Percentiles rank a stretch among this genome's conserved stretches.
phyloP scores from a whole-genome alignment of 768 basidiomycete species.

The Tylopilus intermedius region DNA sequence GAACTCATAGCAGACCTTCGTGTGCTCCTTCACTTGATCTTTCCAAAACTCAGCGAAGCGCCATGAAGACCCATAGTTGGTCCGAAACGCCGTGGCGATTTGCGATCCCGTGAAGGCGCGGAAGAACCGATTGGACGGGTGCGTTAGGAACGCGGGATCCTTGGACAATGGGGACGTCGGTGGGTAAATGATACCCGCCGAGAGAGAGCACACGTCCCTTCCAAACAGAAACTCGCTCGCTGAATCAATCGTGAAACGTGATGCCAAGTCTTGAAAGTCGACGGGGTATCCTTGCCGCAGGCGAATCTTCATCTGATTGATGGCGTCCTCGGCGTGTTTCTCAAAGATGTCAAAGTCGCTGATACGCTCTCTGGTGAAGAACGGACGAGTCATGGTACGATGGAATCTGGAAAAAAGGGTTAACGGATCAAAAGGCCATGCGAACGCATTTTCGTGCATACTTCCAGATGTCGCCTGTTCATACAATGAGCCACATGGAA shows the following conservation, averaged over 20 bases:
- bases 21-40: slow-evolving; percentile 35
- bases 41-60: slow-evolving; percentile 41
- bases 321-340: slow-evolving; percentile 30
- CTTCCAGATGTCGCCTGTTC: slow-evolving; percentile 38
- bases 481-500: background rate
- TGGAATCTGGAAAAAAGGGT: slow-evolving; percentile 31
- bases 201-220: slow-evolving; percentile 32
- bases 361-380: slow-evolving; percentile 38
- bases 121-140: slow-evolving; percentile 35
- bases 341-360: slow-evolving; percentile 40
- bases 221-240: slow-evolving; percentile 57
- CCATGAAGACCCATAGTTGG: slow-evolving; percentile 39
- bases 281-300: slow-evolving; percentile 35
- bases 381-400: slow-evolving; percentile 39
- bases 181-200: slow-evolving; percentile 36
- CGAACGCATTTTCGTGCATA: slow-evolving; percentile 10
- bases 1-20: slow-evolving; percentile 41
- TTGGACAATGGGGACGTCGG: slow-evolving; percentile 19
- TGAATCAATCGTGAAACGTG: slow-evolving; percentile 52
- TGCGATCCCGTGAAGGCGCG: slow-evolving; percentile 39
- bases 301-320: slow-evolving; percentile 31
- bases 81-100: slow-evolving; percentile 27
- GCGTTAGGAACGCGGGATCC: slow-evolving; percentile 21
- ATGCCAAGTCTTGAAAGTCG: slow-evolving; percentile 41
- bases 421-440: background rate